phyloP scores from a whole-genome alignment of 1,139 yeast genomes.

The Candida dubliniensis region DNA sequence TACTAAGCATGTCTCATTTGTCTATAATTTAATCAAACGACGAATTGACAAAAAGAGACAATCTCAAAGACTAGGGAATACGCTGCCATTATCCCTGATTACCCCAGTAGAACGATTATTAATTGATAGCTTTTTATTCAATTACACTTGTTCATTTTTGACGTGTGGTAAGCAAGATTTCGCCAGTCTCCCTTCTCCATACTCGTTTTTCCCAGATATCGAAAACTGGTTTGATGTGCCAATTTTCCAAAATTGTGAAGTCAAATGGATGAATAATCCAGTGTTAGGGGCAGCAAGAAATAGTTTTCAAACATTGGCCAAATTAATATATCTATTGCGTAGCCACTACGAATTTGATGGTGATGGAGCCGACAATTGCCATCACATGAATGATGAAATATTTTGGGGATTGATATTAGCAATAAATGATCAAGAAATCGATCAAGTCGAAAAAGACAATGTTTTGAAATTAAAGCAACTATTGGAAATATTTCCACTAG shows the following conservation, averaged over 20 bases:
- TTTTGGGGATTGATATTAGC: slow-evolving; percentile 10
- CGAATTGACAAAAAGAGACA: background rate
- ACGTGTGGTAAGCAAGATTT: slow-evolving; percentile 9
- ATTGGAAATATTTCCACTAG: slow-evolving; percentile 3
- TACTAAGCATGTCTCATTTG: slow-evolving; percentile 11
- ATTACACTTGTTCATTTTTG: slow-evolving; percentile 9
- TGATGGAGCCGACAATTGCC: slow-evolving; percentile 1
- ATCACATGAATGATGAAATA: slow-evolving; percentile 6
- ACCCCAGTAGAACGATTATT: slow-evolving; percentile 11
- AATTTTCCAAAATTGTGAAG: slow-evolving; percentile 9
- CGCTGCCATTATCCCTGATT: background rate
- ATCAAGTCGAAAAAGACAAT: slow-evolving; percentile 6
- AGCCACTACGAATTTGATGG: slow-evolving; percentile 9
- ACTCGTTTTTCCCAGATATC: slow-evolving; percentile 7
- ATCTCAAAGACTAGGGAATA: background rate
- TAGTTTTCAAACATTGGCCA: slow-evolving; percentile 10
- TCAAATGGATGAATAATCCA: slow-evolving; percentile 13
- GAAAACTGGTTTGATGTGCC: slow-evolving; percentile 9
- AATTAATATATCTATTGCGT: slow-evolving; percentile 10
- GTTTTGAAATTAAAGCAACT: background rate
- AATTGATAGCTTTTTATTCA: slow-evolving; percentile 11
- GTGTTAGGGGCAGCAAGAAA: slow-evolving; percentile 10
- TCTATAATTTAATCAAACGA: slow-evolving; percentile 9
- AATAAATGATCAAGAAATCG: slow-evolving; percentile 1
- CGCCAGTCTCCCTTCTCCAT: slow-evolving; percentile 11